Base-by-base conservation (phyloP, 164 flowering plant genomes). In the Annona cherimola region DNA sequence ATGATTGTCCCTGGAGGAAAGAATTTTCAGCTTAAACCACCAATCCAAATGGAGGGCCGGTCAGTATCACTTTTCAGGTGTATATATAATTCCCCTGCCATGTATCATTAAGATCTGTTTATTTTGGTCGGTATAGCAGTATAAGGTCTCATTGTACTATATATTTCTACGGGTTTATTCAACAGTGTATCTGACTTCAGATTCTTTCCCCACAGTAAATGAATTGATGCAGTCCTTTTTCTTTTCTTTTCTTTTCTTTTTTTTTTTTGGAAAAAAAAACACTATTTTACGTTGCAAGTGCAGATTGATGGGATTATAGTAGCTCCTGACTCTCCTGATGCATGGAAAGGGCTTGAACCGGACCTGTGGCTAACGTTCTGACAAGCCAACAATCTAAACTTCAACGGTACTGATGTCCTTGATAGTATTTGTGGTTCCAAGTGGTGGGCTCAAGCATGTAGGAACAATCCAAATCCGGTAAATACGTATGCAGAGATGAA, bases 271-370 rank as follows among this genome's bases (percentile, higher is more conserved):
- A 26, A 26, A 0, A 26, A 26, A 26, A 26, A 26, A 26, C 35
- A 26, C 35, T 26, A 26, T 26, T 26, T 26, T 26, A 0, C 19
- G 5, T 61, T 20, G 2, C 26, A n/a, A 18, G 4, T n/a, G 26
- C 43, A 66, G 69, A 9, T 66, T n/a, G 18, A 1, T 11, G 69
- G 69, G 39, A 66, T 16, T 66, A 42, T 66, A 45, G 16, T 66
- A 3, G 69, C 69, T 0, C 69, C 69, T 2, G 66, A 35, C 5
- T 35, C 42, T 5, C 42, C 43, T 9, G 14, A 7, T 40, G 42
- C 42, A 35, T 63, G 66, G 66, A 26, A 12, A 35, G 42, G 42
- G 16, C 40, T 40, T 4, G 16, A 7, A 35, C 16, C 43, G 1
- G 41, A 43, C 14, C 5, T 40, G 4, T 63, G 66, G 66, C 6